These are phyloP conservation scores for Diaporthe vexans DNA, from an alignment of 2,329 filamentous ascomycete genomes.

Conservation along the genomic window DNA sequence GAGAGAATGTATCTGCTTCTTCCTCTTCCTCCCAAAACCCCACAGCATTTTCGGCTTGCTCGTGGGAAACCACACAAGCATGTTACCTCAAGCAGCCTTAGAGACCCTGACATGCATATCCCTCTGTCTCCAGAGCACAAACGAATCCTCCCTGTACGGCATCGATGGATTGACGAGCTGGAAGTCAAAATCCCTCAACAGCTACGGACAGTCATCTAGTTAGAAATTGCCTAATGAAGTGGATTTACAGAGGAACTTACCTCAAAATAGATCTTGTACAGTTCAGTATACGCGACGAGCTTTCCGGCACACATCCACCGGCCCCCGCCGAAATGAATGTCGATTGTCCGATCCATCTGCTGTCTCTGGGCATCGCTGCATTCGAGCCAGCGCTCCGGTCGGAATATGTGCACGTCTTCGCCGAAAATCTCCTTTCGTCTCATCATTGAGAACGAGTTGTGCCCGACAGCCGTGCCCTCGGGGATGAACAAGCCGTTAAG, in stretches of 20 bases:
- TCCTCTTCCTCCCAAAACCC: neutral
- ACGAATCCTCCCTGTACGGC: conserved; percentile 5
- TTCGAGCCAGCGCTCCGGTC: conserved; percentile 71
- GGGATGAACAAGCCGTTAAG: conserved; percentile 20
- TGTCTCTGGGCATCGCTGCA: conserved; percentile 54
- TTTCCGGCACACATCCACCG: conserved; percentile 58
- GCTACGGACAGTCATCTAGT: neutral
- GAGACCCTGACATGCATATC: conserved; percentile 16
- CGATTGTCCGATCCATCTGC: conserved; percentile 52
- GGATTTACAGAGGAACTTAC: neutral
- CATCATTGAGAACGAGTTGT: conserved; percentile 32
- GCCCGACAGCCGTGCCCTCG: conserved; percentile 30
- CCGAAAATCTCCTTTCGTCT: conserved; percentile 51
- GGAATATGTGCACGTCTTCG: conserved; percentile 69
- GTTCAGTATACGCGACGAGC: conserved; percentile 58
- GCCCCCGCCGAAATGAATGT: conserved; percentile 57
- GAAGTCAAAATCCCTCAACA: conserved; percentile 19
- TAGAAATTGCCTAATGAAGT: neutral
- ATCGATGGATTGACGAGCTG: conserved; percentile 4
- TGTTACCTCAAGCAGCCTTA: neutral
- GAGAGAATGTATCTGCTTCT: neutral
- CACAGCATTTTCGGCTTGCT: neutral
- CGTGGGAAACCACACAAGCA: too few species aligned
- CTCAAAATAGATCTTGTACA: conserved; percentile 43
- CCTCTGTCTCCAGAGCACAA: conserved; percentile 13